A percentile compares a stretch with the other conserved stretches of the same genome.
Conservation (phyloP, 257 asterid genomes). For the Nicotiana obtusifolia region DNA sequence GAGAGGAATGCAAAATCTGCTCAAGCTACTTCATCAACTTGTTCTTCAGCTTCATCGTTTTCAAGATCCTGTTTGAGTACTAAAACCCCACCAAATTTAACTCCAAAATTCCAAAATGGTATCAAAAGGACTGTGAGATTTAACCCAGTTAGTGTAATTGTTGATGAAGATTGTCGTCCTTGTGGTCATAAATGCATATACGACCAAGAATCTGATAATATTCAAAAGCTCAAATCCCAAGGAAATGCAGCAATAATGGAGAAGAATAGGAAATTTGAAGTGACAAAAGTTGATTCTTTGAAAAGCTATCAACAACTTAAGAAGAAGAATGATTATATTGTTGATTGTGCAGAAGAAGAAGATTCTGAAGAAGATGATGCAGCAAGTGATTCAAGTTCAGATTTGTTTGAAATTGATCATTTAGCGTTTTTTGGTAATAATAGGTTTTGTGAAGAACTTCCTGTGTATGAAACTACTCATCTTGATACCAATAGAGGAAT, state of each 20-base stretch:
- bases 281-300: conserved; percentile 7
- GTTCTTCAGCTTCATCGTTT: conserved; percentile 59
- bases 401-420: conserved; percentile 80
- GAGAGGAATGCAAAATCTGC: conserved; percentile 16
- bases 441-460: conserved; percentile 68
- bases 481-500: conserved; percentile 42
- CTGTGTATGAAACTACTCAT: conserved; percentile 77
- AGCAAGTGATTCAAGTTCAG: conserved; percentile 76
- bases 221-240: conserved; percentile 23
- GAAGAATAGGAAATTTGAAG: conserved; percentile 24
- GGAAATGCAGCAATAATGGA: conserved; percentile 14
- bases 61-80: conserved; percentile 62
- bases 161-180: conserved; percentile 56
- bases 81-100: conserved; percentile 36
- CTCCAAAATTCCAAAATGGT: conserved; percentile 9
- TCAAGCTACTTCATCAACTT: conserved; percentile 21
- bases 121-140: conserved; percentile 58
- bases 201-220: conserved; percentile 20
- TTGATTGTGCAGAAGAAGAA: conserved; percentile 2
- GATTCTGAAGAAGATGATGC: conserved; percentile 33
- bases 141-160: conserved; percentile 51
- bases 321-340: conserved; percentile 13
- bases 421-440: conserved; percentile 33
- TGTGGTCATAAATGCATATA: conserved; percentile 39
- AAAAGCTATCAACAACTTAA: conserved; percentile 12